Evolutionary conservation across 257 asterid genomes (phyloP), one percentile per base, ranked within the genome.

Genomic region (Cynanchum wilfordii): DNA sequence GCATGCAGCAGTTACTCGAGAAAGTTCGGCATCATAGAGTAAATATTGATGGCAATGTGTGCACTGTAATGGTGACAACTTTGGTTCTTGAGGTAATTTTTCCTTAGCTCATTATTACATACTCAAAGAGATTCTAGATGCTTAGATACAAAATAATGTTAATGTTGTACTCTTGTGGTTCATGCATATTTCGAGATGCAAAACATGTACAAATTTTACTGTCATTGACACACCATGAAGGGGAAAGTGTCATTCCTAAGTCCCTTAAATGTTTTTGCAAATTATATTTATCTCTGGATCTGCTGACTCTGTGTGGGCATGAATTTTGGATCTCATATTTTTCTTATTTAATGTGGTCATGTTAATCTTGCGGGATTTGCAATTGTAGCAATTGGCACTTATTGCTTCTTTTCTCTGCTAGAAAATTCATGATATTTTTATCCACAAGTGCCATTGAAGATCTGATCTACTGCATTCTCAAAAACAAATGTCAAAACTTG

Each of bases 21-120:
- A 80, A 89, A 85, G 97, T 94, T 59, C 82, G 98, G 77, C 97
- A 83, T 52, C 96, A 94, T 73, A 86, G 76, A 88, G 98, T 95
- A 52, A 95, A 95, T 70, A 79, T 92, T n/a, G 99, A 95, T 84
- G 98, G 99, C 83, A 95, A 92, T 71, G 96, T 95, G 66, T 87
- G 96, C 89, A 89, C 99, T 20, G 99, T 88, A 40, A 89, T 95
- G 96, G 98, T 95, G 63, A 95, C 99, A 9, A 79, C 89, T 80
- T 84, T 95, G 83, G 97, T 90, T 66, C 93, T 95, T 45, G 99
- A 95, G 98, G 98, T 95, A 87, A 52, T 24, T 40, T 27, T 63
- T 52, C 25, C 74, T 49, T 68, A 52, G 47, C 49, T 70, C 27
- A 42, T 52, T 10, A 25, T 3, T 72, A 16, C 49, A 19, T 57